Conservation (phyloP, 805 yeast species). For the Sugiyamaella lignohabitans region DNA sequence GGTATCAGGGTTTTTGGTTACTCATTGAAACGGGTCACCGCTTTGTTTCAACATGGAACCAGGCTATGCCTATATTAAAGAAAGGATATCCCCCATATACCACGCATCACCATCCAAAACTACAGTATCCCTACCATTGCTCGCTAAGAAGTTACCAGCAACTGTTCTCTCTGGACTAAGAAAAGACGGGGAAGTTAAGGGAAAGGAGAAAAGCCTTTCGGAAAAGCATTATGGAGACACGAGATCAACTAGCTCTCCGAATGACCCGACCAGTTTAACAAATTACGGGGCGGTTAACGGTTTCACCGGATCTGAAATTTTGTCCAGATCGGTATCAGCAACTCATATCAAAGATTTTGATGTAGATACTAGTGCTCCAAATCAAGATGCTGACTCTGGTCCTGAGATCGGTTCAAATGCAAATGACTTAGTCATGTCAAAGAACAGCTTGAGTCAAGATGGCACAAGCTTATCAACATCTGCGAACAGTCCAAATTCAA, state of each 20-base stretch:
- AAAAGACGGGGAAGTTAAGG: neutral
- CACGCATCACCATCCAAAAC: slow-evolving; percentile 2
- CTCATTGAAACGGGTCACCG: no score
- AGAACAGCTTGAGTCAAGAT: no score
- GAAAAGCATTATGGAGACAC: neutral
- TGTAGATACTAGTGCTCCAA: no score
- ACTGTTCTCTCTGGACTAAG: neutral
- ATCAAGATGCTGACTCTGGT: no score
- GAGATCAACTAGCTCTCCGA: neutral
- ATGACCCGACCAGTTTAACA: neutral
- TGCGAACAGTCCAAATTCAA: neutral
- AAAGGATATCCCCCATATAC: slow-evolving; percentile 5
- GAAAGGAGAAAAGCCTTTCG: neutral
- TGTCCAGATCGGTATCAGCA: no score
- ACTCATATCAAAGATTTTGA: no score
- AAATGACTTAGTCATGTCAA: no score
- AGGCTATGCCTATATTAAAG: slow-evolving; percentile 1
- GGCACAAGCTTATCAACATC: neutral
- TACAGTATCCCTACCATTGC: neutral
- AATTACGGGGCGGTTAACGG: neutral
- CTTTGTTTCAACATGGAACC: slow-evolving; percentile 1
- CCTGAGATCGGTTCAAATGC: no score
- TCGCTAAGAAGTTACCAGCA: neutral
- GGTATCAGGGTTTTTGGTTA: no score
- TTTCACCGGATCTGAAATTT: neutral